Conservation (phyloP, 2,329 filamentous ascomycete genomes). For the Fusarium staphyleae region DNA sequence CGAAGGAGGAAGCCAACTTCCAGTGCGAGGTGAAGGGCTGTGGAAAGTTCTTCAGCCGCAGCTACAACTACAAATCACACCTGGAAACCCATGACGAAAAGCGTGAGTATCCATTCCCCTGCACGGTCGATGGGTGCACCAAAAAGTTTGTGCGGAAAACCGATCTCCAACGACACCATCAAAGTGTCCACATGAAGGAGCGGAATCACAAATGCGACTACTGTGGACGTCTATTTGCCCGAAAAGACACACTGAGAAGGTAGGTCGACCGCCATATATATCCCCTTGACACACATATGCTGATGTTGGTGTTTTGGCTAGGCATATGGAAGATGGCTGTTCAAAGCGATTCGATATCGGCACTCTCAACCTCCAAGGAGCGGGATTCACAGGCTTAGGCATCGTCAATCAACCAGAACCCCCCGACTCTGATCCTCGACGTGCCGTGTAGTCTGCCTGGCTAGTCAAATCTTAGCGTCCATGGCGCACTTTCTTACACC, state of each 20-base stretch:
- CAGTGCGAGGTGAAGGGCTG: constrained; percentile 74
- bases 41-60: constrained; percentile 79
- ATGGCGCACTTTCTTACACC: neutral
- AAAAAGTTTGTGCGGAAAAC: constrained; percentile 85
- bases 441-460: constrained; percentile 18
- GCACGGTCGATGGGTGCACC: constrained; percentile 68
- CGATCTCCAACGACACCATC: constrained; percentile 70
- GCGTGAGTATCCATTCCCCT: constrained; percentile 74
- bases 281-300: neutral
- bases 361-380: constrained; percentile 55
- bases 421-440: constrained; percentile 27
- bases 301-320: constrained; percentile 45
- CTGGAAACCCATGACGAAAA: constrained; percentile 82
- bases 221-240: constrained; percentile 75
- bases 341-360: constrained; percentile 69
- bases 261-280: constrained; percentile 48
- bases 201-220: constrained; percentile 74
- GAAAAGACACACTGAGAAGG: constrained; percentile 85
- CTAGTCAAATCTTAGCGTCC: neutral
- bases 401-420: constrained; percentile 29
- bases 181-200: constrained; percentile 76
- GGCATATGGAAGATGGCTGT: constrained; percentile 80
- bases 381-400: constrained; percentile 35
- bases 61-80: constrained; percentile 88
- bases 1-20: constrained; percentile 74